Conservation (phyloP, 345 rosid species). For the Acer campestre region DNA sequence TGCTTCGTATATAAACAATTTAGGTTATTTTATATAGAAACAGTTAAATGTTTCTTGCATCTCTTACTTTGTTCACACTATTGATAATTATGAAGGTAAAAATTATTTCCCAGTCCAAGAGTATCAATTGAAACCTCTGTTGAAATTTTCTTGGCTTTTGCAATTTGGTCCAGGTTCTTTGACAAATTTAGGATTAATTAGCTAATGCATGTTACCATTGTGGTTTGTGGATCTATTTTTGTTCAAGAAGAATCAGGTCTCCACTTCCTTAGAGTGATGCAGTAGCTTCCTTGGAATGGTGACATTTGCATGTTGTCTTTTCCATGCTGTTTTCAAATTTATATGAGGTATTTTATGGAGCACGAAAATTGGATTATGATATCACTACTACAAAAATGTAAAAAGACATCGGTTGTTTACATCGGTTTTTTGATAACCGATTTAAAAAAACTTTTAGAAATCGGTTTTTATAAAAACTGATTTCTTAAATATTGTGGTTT, state of each 20-base stretch:
- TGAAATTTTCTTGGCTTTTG: slow-evolving; percentile 7
- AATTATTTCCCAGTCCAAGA: not conserved
- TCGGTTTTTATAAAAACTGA: no score
- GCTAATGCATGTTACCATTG: not conserved
- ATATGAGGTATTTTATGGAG: not conserved
- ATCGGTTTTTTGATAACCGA: no score
- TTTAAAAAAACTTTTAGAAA: no score
- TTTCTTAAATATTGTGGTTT: no score
- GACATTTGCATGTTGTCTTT: not conserved
- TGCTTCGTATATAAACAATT: slow-evolving; percentile 1
- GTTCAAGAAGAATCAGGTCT: not conserved
- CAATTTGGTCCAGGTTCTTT: not conserved
- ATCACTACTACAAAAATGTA: no score
- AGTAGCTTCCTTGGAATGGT: no score
- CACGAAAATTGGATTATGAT: not conserved
- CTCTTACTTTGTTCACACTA: not conserved
- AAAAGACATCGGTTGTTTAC: no score
- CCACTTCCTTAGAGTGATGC: no score
- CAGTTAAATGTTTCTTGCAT: no score
- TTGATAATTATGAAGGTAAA: not conserved
- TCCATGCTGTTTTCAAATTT: not conserved
- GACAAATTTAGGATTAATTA: not conserved
- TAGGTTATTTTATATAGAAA: not conserved
- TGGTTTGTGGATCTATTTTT: not conserved
- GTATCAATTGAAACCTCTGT: not conserved